phyloP scores from a whole-genome alignment of 306 rosid genomes.

The Cicer arietinum region DNA sequence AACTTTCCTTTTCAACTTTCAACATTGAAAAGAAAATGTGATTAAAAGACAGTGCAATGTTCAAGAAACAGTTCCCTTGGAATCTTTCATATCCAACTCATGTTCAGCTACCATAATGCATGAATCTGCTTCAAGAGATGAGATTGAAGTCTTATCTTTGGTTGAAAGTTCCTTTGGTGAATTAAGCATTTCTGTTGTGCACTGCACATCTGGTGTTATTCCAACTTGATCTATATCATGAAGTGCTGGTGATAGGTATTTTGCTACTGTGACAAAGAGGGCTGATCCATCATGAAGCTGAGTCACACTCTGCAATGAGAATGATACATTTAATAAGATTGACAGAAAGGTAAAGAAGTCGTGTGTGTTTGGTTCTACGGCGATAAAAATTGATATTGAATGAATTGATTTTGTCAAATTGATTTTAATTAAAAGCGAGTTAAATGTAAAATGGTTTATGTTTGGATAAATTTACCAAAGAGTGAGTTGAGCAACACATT shows the following conservation, averaged over 20 bases:
- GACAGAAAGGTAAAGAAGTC: not conserved
- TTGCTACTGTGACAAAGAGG: conserved; percentile 88
- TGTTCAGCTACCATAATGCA: conserved; percentile 96
- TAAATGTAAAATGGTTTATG: too few relatives aligned
- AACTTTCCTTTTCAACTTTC: conserved; percentile 45
- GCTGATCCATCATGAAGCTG: conserved; percentile 97
- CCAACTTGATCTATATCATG: conserved; percentile 98
- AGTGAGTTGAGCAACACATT: too few relatives aligned
- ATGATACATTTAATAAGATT: conserved; percentile 14
- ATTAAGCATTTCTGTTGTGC: conserved; percentile 84
- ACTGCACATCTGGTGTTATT: conserved; percentile 85
- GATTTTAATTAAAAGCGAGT: too few relatives aligned
- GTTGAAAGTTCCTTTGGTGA: conserved; percentile 52
- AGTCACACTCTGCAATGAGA: conserved; percentile 75
- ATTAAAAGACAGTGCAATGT: conserved; percentile 4
- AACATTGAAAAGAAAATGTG: conserved; percentile 42
- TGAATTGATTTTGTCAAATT: too few relatives aligned
- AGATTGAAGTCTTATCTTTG: conserved; percentile 58
- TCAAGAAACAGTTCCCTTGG: conserved; percentile 88
- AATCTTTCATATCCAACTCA: conserved; percentile 72
- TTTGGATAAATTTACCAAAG: too few relatives aligned
- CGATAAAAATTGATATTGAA: too few relatives aligned
- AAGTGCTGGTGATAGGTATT: conserved; percentile 87
- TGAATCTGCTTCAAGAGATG: conserved; percentile 85
- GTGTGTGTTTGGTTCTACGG: too few relatives aligned